Percentiles rank a stretch among this genome's conserved stretches.
phyloP scores from a whole-genome alignment of 257 asterid species.

The Plantago ovata region DNA sequence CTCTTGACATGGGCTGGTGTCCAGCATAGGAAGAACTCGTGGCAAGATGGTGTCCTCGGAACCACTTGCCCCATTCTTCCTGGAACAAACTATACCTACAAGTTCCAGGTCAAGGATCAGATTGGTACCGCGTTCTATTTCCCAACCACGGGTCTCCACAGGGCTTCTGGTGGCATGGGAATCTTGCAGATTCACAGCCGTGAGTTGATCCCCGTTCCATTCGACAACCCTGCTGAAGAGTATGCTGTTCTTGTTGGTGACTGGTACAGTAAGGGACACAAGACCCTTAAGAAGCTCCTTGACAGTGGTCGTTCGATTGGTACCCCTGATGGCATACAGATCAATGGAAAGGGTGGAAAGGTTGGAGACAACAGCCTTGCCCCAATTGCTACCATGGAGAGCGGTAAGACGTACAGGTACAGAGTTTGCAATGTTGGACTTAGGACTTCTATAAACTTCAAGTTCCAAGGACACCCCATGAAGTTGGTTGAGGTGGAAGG shows the following conservation, averaged over 20 bases:
- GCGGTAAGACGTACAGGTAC: slow-evolving; percentile 21
- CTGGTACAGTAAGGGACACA: slow-evolving; percentile 26
- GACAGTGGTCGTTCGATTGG: slow-evolving; percentile 20
- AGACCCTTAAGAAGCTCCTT: slow-evolving; percentile 13
- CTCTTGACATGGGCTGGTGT: slow-evolving; percentile 20
- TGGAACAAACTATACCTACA: slow-evolving; percentile 21
- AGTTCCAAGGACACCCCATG: slow-evolving; percentile 22
- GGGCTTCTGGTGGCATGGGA: slow-evolving; percentile 22
- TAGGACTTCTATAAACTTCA: slow-evolving; percentile 22
- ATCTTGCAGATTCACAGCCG: slow-evolving; percentile 22
- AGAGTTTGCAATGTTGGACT: slow-evolving; percentile 21
- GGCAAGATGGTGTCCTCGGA: slow-evolving; percentile 23
- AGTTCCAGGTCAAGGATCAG: slow-evolving; percentile 25
- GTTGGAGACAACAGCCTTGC: slow-evolving; percentile 8
- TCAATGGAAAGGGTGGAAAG: slow-evolving; percentile 20
- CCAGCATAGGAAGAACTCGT: slow-evolving; percentile 25
- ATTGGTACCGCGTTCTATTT: slow-evolving; percentile 23
- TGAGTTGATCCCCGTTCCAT: slow-evolving; percentile 22
- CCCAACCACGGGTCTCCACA: slow-evolving; percentile 23
- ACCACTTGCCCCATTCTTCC: slow-evolving; percentile 26
- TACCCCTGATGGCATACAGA: slow-evolving; percentile 20
- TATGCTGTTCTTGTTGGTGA: slow-evolving; percentile 16
- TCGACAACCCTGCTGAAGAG: slow-evolving; percentile 16
- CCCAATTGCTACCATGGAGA: slow-evolving; percentile 19
- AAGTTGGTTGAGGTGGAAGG: slow-evolving; percentile 25